These are phyloP conservation scores for Cercophora samala DNA, from an alignment of 495 filamentous ascomycete species.

Conservation along the genomic window DNA sequence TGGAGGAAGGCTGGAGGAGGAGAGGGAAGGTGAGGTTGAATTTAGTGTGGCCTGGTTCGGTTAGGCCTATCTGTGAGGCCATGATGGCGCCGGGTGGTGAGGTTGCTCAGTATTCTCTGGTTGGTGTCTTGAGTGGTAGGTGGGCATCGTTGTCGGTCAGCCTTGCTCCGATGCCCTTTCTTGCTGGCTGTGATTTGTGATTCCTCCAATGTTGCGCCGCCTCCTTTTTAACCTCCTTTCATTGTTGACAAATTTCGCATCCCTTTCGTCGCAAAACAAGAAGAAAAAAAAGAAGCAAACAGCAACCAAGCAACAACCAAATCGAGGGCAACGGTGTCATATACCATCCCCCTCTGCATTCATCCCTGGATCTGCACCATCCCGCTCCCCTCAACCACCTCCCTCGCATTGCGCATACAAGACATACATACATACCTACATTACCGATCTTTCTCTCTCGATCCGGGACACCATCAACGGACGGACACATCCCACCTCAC, in stretches of 20 bases:
- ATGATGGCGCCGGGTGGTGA: constrained; percentile 1
- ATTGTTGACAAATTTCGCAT: background rate
- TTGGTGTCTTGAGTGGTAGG: background rate
- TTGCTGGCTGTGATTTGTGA: background rate
- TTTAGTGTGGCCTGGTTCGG: constrained; percentile 24
- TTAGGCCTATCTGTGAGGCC: constrained; percentile 10
- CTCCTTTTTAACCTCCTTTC: background rate
- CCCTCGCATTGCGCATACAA: background rate
- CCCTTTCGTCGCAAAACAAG: background rate
- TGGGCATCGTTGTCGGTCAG: background rate
- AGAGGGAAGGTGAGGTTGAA: constrained; percentile 32
- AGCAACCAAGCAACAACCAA: background rate
- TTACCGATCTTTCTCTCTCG: too few relatives aligned
- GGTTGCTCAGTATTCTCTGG: background rate
- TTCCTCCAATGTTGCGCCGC: background rate
- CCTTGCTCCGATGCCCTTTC: background rate
- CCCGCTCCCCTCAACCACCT: background rate
- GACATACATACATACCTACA: background rate
- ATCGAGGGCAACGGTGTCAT: background rate
- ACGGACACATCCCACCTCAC: too few relatives aligned
- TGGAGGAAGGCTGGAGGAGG: constrained; percentile 17
- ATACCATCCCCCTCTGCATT: background rate
- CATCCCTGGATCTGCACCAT: background rate
- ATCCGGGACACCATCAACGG: background rate
- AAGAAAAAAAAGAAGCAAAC: background rate